Evolutionary conservation across 2,329 filamentous ascomycete genomes (phyloP).

Genomic region (Albifimbria verrucaria): DNA sequence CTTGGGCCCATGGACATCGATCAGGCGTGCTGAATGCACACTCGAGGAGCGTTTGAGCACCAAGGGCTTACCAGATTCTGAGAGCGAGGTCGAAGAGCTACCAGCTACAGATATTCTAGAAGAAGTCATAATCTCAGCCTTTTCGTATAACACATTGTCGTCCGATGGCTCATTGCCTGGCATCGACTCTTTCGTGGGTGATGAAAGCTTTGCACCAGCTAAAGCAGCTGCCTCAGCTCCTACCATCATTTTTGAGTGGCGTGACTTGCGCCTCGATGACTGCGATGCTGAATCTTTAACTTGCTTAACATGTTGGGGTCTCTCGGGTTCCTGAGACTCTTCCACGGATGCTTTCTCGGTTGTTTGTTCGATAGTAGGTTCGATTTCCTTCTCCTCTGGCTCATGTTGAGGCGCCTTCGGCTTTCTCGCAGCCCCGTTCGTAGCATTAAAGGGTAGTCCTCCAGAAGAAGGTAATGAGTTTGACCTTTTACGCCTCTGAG

Average conservation of each 20-base stretch:
- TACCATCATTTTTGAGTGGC: slow-evolving; percentile 21
- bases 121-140: slow-evolving; percentile 55
- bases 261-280: slow-evolving; percentile 14
- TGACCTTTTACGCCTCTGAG: slow-evolving; percentile 29
- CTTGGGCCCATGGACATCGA: slow-evolving; percentile 52
- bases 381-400: background rate
- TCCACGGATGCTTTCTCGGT: slow-evolving; percentile 7
- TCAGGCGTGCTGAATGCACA: slow-evolving; percentile 54
- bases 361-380: slow-evolving; percentile 5
- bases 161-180: slow-evolving; percentile 28
- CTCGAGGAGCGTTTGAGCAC: slow-evolving; percentile 40
- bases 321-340: background rate
- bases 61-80: slow-evolving; percentile 41
- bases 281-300: slow-evolving; percentile 5
- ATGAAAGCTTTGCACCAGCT: too few species aligned
- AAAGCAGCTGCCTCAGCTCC: slow-evolving; percentile 1
- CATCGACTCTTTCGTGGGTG: background rate
- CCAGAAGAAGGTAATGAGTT: slow-evolving; percentile 23
- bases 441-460: slow-evolving; percentile 17
- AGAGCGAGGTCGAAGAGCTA: slow-evolving; percentile 45
- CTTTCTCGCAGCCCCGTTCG: slow-evolving; percentile 8
- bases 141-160: slow-evolving; percentile 47
- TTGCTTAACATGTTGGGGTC: background rate
- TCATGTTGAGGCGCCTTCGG: slow-evolving; percentile 3
- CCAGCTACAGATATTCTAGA: slow-evolving; percentile 53